Conservation (phyloP, 2,329 filamentous ascomycete genomes). For the Phoma sp. region DNA sequence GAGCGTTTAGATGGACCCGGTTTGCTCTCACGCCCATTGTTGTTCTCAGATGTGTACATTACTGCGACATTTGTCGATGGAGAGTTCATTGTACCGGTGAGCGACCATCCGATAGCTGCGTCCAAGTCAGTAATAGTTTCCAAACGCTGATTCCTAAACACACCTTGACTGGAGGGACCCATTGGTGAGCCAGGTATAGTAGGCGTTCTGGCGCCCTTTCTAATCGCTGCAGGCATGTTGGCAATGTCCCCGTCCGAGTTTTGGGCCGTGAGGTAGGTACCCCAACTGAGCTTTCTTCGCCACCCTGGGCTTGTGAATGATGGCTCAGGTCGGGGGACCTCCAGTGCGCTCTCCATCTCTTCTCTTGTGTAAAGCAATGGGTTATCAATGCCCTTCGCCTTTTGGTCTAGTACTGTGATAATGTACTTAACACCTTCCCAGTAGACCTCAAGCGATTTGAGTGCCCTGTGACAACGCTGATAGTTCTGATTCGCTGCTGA, state of each 20-base stretch:
- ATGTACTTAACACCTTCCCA: constrained; percentile 91
- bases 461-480: constrained; percentile 81
- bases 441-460: constrained; percentile 80
- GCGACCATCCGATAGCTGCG: constrained; percentile 77
- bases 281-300: constrained; percentile 55
- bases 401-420: constrained; percentile 82
- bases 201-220: constrained; percentile 33
- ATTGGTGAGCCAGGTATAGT: constrained; percentile 53
- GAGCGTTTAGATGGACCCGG: constrained; percentile 25
- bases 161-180: constrained; percentile 59
- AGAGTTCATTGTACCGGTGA: constrained; percentile 87
- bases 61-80: constrained; percentile 82
- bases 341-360: constrained; percentile 75
- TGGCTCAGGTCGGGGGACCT: constrained; percentile 58
- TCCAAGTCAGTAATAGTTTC: constrained; percentile 17
- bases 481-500: constrained; percentile 87
- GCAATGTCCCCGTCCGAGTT: constrained; percentile 36
- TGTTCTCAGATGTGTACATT: constrained; percentile 69
- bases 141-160: neutral
- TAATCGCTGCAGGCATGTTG: constrained; percentile 41
- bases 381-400: constrained; percentile 84
- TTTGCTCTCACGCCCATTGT: constrained; percentile 33
- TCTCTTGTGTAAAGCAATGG: constrained; percentile 70
- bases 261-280: constrained; percentile 48
- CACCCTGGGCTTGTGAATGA: constrained; percentile 59